Evolutionary conservation across 108 stramenopile genomes (phyloP).

Genomic region (Chaetoceros muelleri): DNA sequence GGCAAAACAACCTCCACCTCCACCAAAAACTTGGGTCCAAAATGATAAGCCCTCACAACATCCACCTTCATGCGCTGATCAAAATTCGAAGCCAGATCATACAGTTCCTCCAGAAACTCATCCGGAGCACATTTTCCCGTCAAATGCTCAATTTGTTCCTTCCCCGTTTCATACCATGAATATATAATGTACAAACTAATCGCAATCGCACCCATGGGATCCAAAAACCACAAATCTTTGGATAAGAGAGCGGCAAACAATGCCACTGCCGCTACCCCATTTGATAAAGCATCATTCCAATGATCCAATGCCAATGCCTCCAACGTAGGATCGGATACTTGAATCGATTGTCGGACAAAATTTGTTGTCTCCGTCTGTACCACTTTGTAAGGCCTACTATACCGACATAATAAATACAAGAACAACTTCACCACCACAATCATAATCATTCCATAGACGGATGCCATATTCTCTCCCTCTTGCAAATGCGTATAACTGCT

Average conservation of each 20-base stretch:
- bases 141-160: slow-evolving; percentile 88
- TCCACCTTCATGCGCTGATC: slow-evolving; percentile 79
- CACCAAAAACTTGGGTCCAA: slow-evolving; percentile 90
- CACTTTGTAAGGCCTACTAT: slow-evolving; percentile 19
- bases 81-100: slow-evolving; percentile 62
- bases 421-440: slow-evolving; percentile 73
- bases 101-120: slow-evolving; percentile 80
- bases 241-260: slow-evolving; percentile 48
- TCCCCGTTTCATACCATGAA: slow-evolving; percentile 81
- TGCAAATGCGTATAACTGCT: not conserved
- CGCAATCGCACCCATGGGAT: slow-evolving; percentile 85
- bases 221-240: slow-evolving; percentile 59
- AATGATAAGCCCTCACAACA: slow-evolving; percentile 85
- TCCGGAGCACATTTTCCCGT: slow-evolving; percentile 83
- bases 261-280: slow-evolving; percentile 77
- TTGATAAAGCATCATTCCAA: slow-evolving; percentile 86
- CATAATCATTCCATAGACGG: slow-evolving; percentile 54
- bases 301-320: slow-evolving; percentile 90
- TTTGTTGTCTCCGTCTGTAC: slow-evolving; percentile 2
- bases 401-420: slow-evolving; percentile 51
- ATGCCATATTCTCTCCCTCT: slow-evolving; percentile 25
- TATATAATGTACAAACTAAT: slow-evolving; percentile 87
- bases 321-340: slow-evolving; percentile 56
- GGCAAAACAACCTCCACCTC: slow-evolving; percentile 92
- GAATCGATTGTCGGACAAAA: slow-evolving; percentile 10